These are phyloP conservation scores for Pestalotiopsis sp. DNA, from an alignment of 2,329 filamentous ascomycete species.

Conservation along the genomic window DNA sequence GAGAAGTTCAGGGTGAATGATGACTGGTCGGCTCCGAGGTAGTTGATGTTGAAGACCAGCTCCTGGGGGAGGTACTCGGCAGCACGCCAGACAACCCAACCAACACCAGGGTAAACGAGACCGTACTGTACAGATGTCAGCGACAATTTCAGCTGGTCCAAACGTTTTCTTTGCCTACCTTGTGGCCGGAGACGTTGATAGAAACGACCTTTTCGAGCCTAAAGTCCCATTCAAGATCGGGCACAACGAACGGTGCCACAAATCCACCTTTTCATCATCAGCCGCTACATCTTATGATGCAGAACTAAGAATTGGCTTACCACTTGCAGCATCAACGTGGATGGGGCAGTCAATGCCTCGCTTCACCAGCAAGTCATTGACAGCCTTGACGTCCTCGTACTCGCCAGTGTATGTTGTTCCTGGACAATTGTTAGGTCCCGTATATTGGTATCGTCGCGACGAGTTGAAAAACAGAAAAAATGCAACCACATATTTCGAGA, in stretches of 20 bases:
- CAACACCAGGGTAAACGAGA: slow-evolving; percentile 84
- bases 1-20: slow-evolving; percentile 98
- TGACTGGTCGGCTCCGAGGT: slow-evolving; percentile 91
- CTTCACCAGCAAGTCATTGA: slow-evolving; percentile 84
- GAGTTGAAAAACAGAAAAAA: too few relatives aligned
- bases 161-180: slow-evolving; percentile 43
- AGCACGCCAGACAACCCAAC: slow-evolving; percentile 89
- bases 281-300: background rate
- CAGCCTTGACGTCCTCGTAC: slow-evolving; percentile 89
- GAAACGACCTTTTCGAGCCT: slow-evolving; percentile 84
- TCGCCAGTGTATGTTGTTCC: slow-evolving; percentile 92
- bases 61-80: slow-evolving; percentile 85
- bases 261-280: slow-evolving; percentile 57
- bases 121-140: slow-evolving; percentile 45
- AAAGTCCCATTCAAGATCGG: slow-evolving; percentile 89
- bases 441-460: background rate
- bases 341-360: slow-evolving; percentile 79
- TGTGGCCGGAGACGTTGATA: slow-evolving; percentile 94
- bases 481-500: background rate
- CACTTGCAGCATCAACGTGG: slow-evolving; percentile 90
- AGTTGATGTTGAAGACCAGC: slow-evolving; percentile 99
- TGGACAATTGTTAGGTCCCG: background rate
- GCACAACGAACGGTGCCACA: slow-evolving; percentile 87
- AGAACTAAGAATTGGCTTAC: slow-evolving; percentile 32
- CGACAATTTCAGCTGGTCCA: too few relatives aligned